Evolutionary conservation across 2,329 filamentous ascomycete genomes (phyloP), one percentile per base, ranked within the genome.

Genomic region (Pyricularia sp.): DNA sequence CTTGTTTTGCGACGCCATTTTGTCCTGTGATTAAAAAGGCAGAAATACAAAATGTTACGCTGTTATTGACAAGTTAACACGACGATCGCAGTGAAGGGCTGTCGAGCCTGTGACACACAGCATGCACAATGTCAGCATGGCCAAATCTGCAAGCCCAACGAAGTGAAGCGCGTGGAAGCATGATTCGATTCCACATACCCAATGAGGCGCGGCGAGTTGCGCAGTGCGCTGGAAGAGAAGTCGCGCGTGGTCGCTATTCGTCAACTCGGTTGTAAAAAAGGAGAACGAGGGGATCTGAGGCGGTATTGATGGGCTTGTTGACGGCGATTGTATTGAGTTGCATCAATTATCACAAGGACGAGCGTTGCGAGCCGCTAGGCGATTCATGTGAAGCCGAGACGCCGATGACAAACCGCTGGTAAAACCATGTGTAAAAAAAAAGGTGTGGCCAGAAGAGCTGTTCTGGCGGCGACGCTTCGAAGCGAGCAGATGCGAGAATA

Each of bases 1-100:
- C 73, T 69, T 72, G 65, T 75, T 75, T 65, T 74, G 71, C 57
- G 72, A 71, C 66, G 73, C 72, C 73, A 75, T 75, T 31, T 69
- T 72, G 70, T 60, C 69, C n/a, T 62, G n/a, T 61, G 61, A 49
- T 49, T 49, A 19, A 49, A 35, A 49, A 49, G 19, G 5, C 40
- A n/a, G 40, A 49, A 49, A 49, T 49, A 49, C 19, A 49, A 49
- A n/a, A 49, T 19, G 10, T 19, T 12, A 7, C 40, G 40, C 40
- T 49, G 40, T 49, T 49, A n/a, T 49, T n/a, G 40, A 49, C 40
- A 49, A 49, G 40, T 49, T 49, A 49, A 49, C 5, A 19, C 40
- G 19, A n/a, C 19, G 40, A 49, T 19, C 40, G 7, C 19, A n/a
- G 40, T n/a, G 40, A 49, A n/a, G 40, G 19, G 16, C 5, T 3